Percentiles rank a stretch among this genome's conserved stretches.
Conservation (phyloP, 345 rosid species). For the Eucalyptus albens region DNA sequence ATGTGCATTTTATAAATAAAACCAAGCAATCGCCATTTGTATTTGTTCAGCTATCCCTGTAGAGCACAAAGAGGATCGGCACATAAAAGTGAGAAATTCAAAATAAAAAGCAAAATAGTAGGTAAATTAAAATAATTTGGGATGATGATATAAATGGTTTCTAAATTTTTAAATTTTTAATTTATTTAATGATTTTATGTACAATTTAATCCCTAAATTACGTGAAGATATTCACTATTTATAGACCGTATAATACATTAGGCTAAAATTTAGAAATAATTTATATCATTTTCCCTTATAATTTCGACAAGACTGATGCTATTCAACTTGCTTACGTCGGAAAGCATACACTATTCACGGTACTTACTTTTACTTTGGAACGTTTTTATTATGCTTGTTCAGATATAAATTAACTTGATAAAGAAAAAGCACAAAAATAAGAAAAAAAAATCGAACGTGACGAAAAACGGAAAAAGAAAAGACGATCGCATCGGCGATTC, state of each 20-base stretch:
- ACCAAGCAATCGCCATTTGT: not conserved
- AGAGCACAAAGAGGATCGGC: not conserved
- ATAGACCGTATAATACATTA: fast-evolving
- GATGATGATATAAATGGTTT: too few relatives aligned
- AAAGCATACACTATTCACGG: too few relatives aligned
- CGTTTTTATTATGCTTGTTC: not conserved
- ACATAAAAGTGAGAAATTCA: not conserved
- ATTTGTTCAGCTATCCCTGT: not conserved
- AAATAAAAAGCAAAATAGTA: not conserved
- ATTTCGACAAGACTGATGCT: too few relatives aligned
- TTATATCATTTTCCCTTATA: too few relatives aligned
- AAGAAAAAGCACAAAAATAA: too few relatives aligned
- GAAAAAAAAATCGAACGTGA: too few relatives aligned
- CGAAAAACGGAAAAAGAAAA: not conserved
- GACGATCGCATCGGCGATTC: not conserved
- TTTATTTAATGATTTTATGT: too few relatives aligned
- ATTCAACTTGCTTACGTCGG: too few relatives aligned
- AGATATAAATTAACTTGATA: not conserved
- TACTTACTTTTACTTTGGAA: too few relatives aligned
- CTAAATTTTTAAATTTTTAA: too few relatives aligned
- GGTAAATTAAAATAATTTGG: not conserved
- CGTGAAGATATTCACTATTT: too few relatives aligned
- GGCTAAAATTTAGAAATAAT: fast-evolving
- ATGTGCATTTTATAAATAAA: not conserved
- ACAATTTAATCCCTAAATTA: too few relatives aligned